phyloP scores from a whole-genome alignment of 2,329 filamentous ascomycete genomes.

The Coniella vitis region DNA sequence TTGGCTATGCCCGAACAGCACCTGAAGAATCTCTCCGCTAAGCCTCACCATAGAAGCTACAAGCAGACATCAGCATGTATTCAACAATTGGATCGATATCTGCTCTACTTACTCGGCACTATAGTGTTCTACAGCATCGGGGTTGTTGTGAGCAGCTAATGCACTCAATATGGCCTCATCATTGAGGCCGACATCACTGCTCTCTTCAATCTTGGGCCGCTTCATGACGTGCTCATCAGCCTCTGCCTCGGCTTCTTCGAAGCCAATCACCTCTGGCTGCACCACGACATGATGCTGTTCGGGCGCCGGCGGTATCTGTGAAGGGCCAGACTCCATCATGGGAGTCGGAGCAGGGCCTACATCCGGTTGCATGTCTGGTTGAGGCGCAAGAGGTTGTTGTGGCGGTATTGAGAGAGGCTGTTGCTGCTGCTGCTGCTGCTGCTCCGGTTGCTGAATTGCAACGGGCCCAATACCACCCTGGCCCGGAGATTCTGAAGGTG shows the following conservation, averaged over 20 bases:
- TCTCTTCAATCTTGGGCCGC: conserved; percentile 32
- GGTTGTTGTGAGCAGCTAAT: conserved; percentile 36
- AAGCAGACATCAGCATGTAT: background rate
- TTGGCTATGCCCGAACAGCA: background rate
- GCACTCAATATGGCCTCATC: conserved; percentile 42
- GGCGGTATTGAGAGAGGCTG: conserved; percentile 1
- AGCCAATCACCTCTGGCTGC: conserved; percentile 20
- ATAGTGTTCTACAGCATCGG: conserved; percentile 31
- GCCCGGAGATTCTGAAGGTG: background rate
- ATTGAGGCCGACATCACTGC: conserved; percentile 31
- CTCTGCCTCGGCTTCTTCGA: conserved; percentile 14
- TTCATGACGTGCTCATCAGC: conserved; percentile 33
- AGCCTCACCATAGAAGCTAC: conserved; percentile 13
- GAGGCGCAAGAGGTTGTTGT: conserved; percentile 13
- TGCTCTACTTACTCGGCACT: conserved; percentile 33
- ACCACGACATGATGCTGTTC: conserved; percentile 24
- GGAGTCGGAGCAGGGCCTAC: conserved; percentile 12
- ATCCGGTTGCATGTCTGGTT: conserved; percentile 15
- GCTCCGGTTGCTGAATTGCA: conserved; percentile 9
- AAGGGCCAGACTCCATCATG: conserved; percentile 15
- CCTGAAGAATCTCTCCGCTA: background rate
- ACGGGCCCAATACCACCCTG: conserved; percentile 2
- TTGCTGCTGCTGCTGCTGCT: conserved; percentile 10
- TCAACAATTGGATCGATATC: no score
- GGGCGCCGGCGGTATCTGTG: conserved; percentile 18